Conservation (phyloP, 805 yeast species). For the Naumovozyma baii region DNA sequence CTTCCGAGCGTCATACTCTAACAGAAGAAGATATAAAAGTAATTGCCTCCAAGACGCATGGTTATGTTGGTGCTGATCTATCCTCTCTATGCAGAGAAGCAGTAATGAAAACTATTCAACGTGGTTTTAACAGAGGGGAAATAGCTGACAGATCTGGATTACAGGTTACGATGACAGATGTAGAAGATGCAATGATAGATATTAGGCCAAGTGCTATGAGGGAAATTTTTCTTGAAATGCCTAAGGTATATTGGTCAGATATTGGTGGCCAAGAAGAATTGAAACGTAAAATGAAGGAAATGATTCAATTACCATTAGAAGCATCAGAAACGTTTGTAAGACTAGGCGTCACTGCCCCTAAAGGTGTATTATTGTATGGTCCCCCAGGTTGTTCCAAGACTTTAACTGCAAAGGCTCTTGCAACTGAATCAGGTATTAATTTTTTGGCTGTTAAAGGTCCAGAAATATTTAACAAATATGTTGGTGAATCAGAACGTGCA, state of each 20-base stretch:
- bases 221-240: constrained; percentile 88
- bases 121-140: constrained; percentile 36
- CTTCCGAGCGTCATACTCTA: constrained; percentile 39
- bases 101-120: constrained; percentile 70
- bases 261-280: constrained; percentile 90
- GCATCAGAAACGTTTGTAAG: constrained; percentile 66
- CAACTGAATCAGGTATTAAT: constrained; percentile 90
- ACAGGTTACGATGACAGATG: constrained; percentile 44
- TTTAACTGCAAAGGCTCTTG: constrained; percentile 86
- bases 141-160: constrained; percentile 29
- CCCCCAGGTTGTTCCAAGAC: constrained; percentile 99
- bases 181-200: constrained; percentile 65
- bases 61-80: constrained; percentile 95
- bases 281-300: constrained; percentile 74
- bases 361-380: constrained; percentile 87
- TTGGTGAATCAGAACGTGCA: constrained; percentile 90
- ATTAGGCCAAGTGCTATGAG: constrained; percentile 95
- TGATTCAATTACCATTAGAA: constrained; percentile 83
- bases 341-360: constrained; percentile 83
- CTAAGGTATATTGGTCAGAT: constrained; percentile 86
- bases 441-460: constrained; percentile 96
- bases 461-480: constrained; percentile 87
- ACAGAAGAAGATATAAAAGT: constrained; percentile 44
- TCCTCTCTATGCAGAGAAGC: constrained; percentile 82
- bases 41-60: constrained; percentile 78